These are phyloP conservation scores for Fusarium sp. DNA, from an alignment of 2,329 filamentous ascomycete species.

Conservation along the genomic window DNA sequence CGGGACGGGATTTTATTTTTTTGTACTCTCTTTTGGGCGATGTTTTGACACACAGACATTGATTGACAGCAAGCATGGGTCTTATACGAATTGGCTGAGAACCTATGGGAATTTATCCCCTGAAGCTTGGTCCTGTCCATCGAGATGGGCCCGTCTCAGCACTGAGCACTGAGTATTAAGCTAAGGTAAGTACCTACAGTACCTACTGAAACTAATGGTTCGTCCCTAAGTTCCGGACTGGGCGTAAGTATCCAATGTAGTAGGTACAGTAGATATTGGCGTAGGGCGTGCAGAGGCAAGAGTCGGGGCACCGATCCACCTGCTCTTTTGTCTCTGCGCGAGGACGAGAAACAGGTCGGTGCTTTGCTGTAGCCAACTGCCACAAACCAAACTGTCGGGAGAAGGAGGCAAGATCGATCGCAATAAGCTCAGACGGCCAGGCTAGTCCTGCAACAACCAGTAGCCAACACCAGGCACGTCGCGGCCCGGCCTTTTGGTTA, in stretches of 20 bases:
- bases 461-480: slow-evolving; percentile 20
- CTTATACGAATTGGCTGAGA: slow-evolving; percentile 14
- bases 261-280: too few relatives aligned
- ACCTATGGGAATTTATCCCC: slow-evolving; percentile 6
- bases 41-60: slow-evolving; percentile 33
- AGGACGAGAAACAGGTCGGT: slow-evolving; percentile 17
- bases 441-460: slow-evolving; percentile 23
- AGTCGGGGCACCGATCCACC: slow-evolving; percentile 8
- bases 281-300: slow-evolving; percentile 26
- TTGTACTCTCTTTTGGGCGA: slow-evolving; percentile 19
- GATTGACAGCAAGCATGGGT: slow-evolving; percentile 27
- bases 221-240: slow-evolving; percentile 31
- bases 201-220: too few relatives aligned
- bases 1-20: slow-evolving; percentile 25
- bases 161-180: slow-evolving; percentile 19
- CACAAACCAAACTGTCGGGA: slow-evolving; percentile 31
- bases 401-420: slow-evolving; percentile 31
- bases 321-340: neutral
- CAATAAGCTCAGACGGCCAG: slow-evolving; percentile 9
- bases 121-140: neutral
- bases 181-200: slow-evolving; percentile 4
- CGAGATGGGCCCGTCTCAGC: slow-evolving; percentile 7
- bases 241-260: neutral
- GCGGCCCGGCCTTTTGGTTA: slow-evolving; percentile 18
- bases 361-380: slow-evolving; percentile 14